These are phyloP conservation scores for Saccharomyces hybrid DNA, from an alignment of 1,139 yeast genomes.

Conservation along the genomic window DNA sequence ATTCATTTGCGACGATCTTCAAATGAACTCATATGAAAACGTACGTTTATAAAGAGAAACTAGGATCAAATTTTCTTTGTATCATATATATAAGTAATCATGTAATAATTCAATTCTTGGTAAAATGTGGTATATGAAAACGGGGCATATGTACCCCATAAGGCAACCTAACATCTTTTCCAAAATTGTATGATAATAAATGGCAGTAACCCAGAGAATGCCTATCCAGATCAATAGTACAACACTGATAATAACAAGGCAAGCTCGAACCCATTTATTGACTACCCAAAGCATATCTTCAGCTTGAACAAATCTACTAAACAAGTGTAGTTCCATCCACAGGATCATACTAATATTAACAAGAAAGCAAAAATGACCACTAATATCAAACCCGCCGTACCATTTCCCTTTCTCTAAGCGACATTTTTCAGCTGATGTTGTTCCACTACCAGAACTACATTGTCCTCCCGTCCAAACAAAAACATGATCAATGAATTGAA, in stretches of 20 bases:
- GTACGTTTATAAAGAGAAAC: background rate
- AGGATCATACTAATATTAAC: conserved; percentile 42
- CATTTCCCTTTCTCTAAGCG: conserved; percentile 35
- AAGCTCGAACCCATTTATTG: conserved; percentile 8
- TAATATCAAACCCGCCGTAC: conserved; percentile 53
- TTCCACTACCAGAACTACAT: conserved; percentile 21
- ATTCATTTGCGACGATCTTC: background rate
- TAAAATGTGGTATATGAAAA: conserved; percentile 29
- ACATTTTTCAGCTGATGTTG: conserved; percentile 25
- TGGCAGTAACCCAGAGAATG: conserved; percentile 46
- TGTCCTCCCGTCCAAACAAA: conserved; percentile 35
- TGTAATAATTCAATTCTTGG: conserved; percentile 17
- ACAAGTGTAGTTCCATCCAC: conserved; percentile 33
- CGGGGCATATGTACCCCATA: conserved; percentile 41
- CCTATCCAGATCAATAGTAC: conserved; percentile 37
- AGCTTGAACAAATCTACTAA: conserved; percentile 12
- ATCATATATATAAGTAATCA: conserved; percentile 11
- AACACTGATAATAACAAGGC: conserved; percentile 9
- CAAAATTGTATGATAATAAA: conserved; percentile 52
- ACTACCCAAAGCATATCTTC: conserved; percentile 10
- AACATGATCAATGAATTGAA: conserved; percentile 31
- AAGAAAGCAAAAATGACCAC: conserved; percentile 56
- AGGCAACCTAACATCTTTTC: conserved; percentile 50
- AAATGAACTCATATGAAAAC: background rate
- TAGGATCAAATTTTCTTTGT: background rate